Base-by-base conservation (phyloP, 805 yeast genomes). In the Candida manassasensis region DNA sequence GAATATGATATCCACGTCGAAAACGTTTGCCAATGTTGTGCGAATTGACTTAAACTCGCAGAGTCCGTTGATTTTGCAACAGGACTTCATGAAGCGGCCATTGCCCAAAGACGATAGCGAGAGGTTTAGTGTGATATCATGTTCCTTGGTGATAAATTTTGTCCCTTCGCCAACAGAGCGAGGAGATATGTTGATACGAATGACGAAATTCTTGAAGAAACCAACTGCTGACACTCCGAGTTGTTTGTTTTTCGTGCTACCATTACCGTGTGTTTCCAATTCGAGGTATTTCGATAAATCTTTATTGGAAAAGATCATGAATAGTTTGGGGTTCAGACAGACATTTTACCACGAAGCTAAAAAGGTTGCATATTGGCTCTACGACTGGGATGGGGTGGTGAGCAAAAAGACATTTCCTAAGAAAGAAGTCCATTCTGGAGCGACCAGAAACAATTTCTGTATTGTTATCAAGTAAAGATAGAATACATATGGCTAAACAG, bases 131-230 rank as follows among this genome's bases (percentile, higher is more conserved):
- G 49, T 86, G 18, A 64, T 90, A 0, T 85, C 95, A 6, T 82
- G 95, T 42, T 86, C 96, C 0, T 57, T 90, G 37, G 98, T 90
- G 25, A 63, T 90, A 10, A 90, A 90, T 53, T 90, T 85, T 59
- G 96, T 90, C 1, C 85, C 96, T 0, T 75, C 76, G 1, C 77
- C 89, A 0, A 49, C 48, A 6, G 73, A 61, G 10, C 61, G 98
- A 35, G 97, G 97, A 2, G 73, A 71, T 4, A 90, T 90, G 97
- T 61, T 88, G 43, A 49, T 51, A 22, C 53, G 83, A 37, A 73
- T 86, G 7, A 60, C 75, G 3, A 38, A 61, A 18, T 89, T 85
- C 49, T 60, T 89, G 25, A 59, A 57, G 25, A 50, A 51, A 3
- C 66, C 73, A 3, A 36, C 40, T 2, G 16, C 19, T 0, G 35